Conservation (phyloP, 768 basidiomycete species). For the Fomitopsis pulvina region DNA sequence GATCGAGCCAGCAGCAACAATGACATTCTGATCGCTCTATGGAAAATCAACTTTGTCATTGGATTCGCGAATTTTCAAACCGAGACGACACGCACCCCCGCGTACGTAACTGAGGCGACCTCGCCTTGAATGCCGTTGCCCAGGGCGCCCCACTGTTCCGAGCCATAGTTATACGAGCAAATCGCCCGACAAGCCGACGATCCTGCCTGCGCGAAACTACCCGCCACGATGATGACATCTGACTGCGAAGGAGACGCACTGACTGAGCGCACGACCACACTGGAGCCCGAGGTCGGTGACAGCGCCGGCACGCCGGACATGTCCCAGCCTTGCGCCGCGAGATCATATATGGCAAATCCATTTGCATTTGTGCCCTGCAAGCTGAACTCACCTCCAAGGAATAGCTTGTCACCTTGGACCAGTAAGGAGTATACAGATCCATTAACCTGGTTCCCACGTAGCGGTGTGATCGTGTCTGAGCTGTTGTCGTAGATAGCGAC, state of each 20-base stretch:
- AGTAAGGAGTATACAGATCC: slow-evolving; percentile 76
- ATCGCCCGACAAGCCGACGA: slow-evolving; percentile 68
- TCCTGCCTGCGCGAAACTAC: slow-evolving; percentile 81
- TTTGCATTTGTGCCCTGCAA: slow-evolving; percentile 48
- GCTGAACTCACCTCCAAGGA: slow-evolving; percentile 81
- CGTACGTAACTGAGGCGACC: slow-evolving; percentile 70
- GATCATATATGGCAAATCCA: slow-evolving; percentile 78
- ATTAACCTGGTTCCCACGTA: slow-evolving; percentile 56
- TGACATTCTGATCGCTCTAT: slow-evolving; percentile 57
- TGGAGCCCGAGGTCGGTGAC: slow-evolving; percentile 43
- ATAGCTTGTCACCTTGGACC: slow-evolving; percentile 64
- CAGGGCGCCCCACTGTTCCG: slow-evolving; percentile 75
- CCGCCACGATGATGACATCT: slow-evolving; percentile 72
- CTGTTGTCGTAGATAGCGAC: slow-evolving; percentile 67
- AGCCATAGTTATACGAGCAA: slow-evolving; percentile 63
- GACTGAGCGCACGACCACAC: slow-evolving; percentile 68
- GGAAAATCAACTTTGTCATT: slow-evolving; percentile 4
- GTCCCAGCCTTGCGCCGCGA: slow-evolving; percentile 58
- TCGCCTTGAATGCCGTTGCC: slow-evolving; percentile 81
- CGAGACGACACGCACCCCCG: slow-evolving; percentile 53
- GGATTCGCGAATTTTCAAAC: slow-evolving; percentile 1
- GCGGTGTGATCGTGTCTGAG: slow-evolving; percentile 40
- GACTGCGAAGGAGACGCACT: slow-evolving; percentile 52
- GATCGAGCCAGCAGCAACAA: slow-evolving; percentile 81
- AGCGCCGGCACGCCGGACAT: slow-evolving; percentile 52